Percentiles rank a stretch among this genome's conserved stretches.
Evolutionary conservation across 768 basidiomycete species (phyloP).

Genomic region (Pleurotus salmoneostramineus): DNA sequence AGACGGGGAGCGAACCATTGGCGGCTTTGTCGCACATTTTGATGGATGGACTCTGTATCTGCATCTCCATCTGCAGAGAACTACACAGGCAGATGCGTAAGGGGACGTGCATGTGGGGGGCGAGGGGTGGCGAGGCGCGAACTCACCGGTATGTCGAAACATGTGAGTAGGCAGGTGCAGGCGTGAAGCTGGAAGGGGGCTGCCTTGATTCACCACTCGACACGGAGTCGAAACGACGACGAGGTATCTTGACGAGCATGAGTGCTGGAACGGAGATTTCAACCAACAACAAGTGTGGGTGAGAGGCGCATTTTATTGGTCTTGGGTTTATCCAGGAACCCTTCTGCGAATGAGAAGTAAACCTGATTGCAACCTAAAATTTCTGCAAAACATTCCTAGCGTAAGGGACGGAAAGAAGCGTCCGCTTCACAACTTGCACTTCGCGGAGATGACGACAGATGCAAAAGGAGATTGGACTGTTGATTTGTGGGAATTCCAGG

Average conservation of each 20-base stretch:
- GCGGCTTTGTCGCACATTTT: slow-evolving; percentile 33
- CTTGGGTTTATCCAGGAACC: slow-evolving; percentile 4
- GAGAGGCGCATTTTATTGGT: slow-evolving; percentile 1
- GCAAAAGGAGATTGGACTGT: slow-evolving; percentile 6
- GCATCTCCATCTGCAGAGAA: slow-evolving; percentile 54
- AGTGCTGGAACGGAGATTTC: slow-evolving; percentile 14
- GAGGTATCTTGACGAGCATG: slow-evolving; percentile 23
- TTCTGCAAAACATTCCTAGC: slow-evolving; percentile 8
- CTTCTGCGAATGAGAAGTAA: slow-evolving; percentile 6
- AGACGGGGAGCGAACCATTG: slow-evolving; percentile 45
- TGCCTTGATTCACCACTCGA: slow-evolving; percentile 16
- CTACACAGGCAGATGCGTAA: slow-evolving; percentile 21
- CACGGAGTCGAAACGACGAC: slow-evolving; percentile 24
- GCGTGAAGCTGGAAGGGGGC: slow-evolving; percentile 29
- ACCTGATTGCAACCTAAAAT: slow-evolving; percentile 5
- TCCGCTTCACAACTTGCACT: background rate
- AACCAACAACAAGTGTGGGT: slow-evolving; percentile 4
- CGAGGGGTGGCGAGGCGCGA: background rate
- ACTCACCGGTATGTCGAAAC: slow-evolving; percentile 49
- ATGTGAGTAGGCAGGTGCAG: slow-evolving; percentile 35
- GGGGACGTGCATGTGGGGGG: background rate
- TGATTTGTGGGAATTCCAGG: background rate
- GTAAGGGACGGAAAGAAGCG: slow-evolving; percentile 8
- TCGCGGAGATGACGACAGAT: slow-evolving; percentile 9
- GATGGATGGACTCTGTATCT: slow-evolving; percentile 59